A percentile compares a stretch with the other conserved stretches of the same genome.
phyloP scores from a whole-genome alignment of 2,329 filamentous ascomycete species.

The Didymella pinodella region DNA sequence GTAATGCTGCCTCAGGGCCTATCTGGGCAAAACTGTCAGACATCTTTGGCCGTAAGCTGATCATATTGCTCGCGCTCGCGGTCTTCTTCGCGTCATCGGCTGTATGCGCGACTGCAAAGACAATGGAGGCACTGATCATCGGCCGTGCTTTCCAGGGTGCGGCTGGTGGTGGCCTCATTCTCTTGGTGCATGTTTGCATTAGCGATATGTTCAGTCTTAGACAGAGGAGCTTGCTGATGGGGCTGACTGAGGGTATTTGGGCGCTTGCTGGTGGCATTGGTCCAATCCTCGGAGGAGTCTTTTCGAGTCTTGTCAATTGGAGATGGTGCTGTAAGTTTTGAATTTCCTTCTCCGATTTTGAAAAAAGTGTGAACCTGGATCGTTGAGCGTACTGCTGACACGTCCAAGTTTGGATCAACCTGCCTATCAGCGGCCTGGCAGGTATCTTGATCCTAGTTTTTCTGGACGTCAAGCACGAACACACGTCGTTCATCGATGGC shows the following conservation, averaged over 20 bases:
- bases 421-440: slow-evolving; percentile 59
- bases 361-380: no score
- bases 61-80: slow-evolving; percentile 60
- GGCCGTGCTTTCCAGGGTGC: slow-evolving; percentile 69
- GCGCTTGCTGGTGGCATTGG: slow-evolving; percentile 62
- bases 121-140: slow-evolving; percentile 66
- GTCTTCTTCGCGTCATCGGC: slow-evolving; percentile 69
- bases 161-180: slow-evolving; percentile 69
- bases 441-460: slow-evolving; percentile 61
- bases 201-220: slow-evolving; percentile 69
- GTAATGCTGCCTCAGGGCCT: slow-evolving; percentile 70
- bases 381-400: neutral
- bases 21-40: slow-evolving; percentile 73
- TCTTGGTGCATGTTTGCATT: slow-evolving; percentile 69
- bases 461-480: slow-evolving; percentile 64
- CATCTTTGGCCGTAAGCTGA: slow-evolving; percentile 66
- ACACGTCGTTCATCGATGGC: slow-evolving; percentile 58
- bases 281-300: slow-evolving; percentile 62
- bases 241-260: slow-evolving; percentile 63
- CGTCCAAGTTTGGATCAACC: slow-evolving; percentile 61
- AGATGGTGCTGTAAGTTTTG: slow-evolving; percentile 58
- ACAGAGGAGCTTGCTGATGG: slow-evolving; percentile 59
- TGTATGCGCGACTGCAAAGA: slow-evolving; percentile 64
- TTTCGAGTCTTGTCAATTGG: slow-evolving; percentile 58
- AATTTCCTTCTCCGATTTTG: neutral